Evolutionary conservation across 2,329 filamentous ascomycete genomes (phyloP).

Genomic region (Colletotrichum horii): DNA sequence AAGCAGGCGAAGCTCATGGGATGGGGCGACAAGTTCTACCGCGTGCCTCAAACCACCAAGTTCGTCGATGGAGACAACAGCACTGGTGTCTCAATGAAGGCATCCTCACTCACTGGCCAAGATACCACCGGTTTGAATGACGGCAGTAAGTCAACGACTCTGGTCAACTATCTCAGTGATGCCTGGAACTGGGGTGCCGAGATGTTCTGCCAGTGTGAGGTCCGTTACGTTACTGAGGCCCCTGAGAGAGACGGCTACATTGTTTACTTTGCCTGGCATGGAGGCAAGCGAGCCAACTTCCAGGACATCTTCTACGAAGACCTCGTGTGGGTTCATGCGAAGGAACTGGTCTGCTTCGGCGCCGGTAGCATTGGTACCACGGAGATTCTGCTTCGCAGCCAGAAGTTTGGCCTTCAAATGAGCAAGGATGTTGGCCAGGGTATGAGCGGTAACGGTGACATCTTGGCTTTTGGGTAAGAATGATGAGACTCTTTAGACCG

Average conservation of each 20-base stretch:
- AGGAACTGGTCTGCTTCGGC: constrained; percentile 70
- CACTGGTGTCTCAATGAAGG: constrained; percentile 67
- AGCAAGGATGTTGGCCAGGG: constrained; percentile 62
- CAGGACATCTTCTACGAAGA: constrained; percentile 59
- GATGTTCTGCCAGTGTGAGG: constrained; percentile 73
- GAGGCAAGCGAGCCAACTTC: constrained; percentile 59
- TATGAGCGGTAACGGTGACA: constrained; percentile 72
- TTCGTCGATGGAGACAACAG: constrained; percentile 66
- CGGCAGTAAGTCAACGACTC: constrained; percentile 69
- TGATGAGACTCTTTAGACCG: background rate
- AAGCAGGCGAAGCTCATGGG: constrained; percentile 60
- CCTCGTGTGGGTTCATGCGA: constrained; percentile 71
- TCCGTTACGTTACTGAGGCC: constrained; percentile 64
- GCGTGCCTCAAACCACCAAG: constrained; percentile 65
- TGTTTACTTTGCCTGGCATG: constrained; percentile 71
- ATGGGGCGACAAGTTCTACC: constrained; percentile 57
- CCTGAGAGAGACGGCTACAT: constrained; percentile 58
- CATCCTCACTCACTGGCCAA: constrained; percentile 64
- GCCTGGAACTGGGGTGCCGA: constrained; percentile 77
- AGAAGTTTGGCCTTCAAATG: constrained; percentile 60
- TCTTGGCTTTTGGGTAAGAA: constrained; percentile 65
- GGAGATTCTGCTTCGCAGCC: constrained; percentile 68
- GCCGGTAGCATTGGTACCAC: constrained; percentile 70
- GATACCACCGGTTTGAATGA: constrained; percentile 71
- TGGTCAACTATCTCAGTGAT: constrained; percentile 71